phyloP scores from a whole-genome alignment of 345 rosid species.

The Populus pruinosa region DNA sequence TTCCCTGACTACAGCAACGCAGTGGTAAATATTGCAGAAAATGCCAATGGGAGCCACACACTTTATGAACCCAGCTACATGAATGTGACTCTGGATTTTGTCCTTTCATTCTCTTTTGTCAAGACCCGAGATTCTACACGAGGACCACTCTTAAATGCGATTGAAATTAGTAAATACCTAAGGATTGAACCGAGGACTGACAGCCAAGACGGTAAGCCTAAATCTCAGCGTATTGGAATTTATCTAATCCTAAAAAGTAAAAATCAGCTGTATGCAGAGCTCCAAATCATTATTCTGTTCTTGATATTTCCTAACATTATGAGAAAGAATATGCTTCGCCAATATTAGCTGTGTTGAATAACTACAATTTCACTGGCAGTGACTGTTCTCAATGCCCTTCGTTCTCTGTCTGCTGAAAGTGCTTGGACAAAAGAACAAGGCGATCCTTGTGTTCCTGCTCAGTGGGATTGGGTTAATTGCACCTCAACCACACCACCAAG shows the following conservation, averaged over 20 bases:
- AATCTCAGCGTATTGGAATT: not conserved
- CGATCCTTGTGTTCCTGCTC: slow-evolving; percentile 87
- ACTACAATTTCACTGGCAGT: slow-evolving; percentile 42
- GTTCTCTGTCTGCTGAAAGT: slow-evolving; percentile 45
- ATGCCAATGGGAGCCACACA: slow-evolving; percentile 82
- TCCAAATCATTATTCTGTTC: not conserved
- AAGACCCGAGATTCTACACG: slow-evolving; percentile 76
- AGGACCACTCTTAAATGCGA: slow-evolving; percentile 86
- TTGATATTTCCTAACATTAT: not conserved
- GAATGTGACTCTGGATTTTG: slow-evolving; percentile 74
- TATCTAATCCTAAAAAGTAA: not conserved
- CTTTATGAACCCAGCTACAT: slow-evolving; percentile 98
- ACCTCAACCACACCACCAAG: slow-evolving; percentile 66
- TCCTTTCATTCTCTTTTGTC: slow-evolving; percentile 67
- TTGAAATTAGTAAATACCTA: slow-evolving; percentile 84
- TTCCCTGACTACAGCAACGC: slow-evolving; percentile 78
- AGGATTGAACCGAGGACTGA: slow-evolving; percentile 64
- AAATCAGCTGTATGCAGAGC: not conserved
- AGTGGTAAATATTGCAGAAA: slow-evolving; percentile 91
- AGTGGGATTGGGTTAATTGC: slow-evolving; percentile 83
- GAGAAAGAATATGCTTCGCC: slow-evolving; percentile 6
- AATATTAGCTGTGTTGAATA: slow-evolving; percentile 9
- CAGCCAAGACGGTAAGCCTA: slow-evolving; percentile 56
- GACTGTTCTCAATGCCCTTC: slow-evolving; percentile 52
- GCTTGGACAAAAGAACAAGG: slow-evolving; percentile 68